Evolutionary conservation across 257 asterid genomes (phyloP), one percentile per base, ranked within the genome.

Genomic region (Salvia hispanica): DNA sequence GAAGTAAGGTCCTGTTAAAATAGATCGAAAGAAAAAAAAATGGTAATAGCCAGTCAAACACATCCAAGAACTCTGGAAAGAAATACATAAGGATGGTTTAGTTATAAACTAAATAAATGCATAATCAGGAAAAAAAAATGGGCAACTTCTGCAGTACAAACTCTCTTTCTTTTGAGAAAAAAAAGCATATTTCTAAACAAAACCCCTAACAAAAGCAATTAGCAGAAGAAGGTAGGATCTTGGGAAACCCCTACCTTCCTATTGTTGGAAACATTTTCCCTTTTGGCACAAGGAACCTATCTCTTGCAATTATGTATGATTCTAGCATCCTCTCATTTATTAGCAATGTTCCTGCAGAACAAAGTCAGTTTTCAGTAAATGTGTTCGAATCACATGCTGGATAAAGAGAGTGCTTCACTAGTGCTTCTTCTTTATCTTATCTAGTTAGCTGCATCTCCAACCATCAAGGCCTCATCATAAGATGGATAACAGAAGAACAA

Each of bases 281-380:
- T 79, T 81, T 82, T 72, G 92, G 89, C 77, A 77, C 89, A 71
- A 94, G 98, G 80, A 94, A 94, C 53, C 99, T 82, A 55, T 94
- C 99, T 84, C 99, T 91, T 57, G 99, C 99, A 74, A 94, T 94
- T 71, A 94, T 86, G 74, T 91, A 94, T 8, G 99, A 83, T 80
- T 94, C 99, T 44, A 94, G 83, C 99, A 94, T 94, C 81, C 99
- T 88, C 83, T 94, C 99, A 75, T 94, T 94, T 62, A 94, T 83
- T 47, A 94, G 92, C 81, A 94, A 83, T 62, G 99, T 94, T 62
- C 99, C 99, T 91, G 88, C 80, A 83, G 57, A 62, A 76, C 67
- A 65, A 62, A 62, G 46, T 66, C 58, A 37, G 67, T 54, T 39
- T 40, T 46, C 58, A 55, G 64, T 42, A 64, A 40, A 62, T 66